Evolutionary conservation across 768 basidiomycete species (phyloP), one percentile per base, ranked within the genome.

Genomic region (Dioszegia hungarica): DNA sequence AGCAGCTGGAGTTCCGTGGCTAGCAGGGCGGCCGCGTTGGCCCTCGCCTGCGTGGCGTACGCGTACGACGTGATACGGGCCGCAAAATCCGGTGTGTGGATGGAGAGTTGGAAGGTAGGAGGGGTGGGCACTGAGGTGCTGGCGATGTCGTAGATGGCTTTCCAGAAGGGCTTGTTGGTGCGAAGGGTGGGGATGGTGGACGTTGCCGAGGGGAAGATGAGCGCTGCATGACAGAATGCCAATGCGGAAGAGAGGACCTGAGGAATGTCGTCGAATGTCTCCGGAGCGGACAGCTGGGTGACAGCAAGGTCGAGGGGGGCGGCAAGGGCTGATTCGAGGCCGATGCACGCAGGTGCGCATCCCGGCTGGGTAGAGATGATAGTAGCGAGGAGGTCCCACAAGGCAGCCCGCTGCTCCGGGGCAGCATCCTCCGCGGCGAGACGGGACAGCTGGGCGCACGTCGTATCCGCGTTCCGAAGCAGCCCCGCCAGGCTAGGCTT

Each of bases 311-410:
- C 82, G 10, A 92, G 73, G 0, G 87, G 88, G 57, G 83, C 61
- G 5, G 48, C 33, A 8, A 70, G 77, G 8, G n/a, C 27, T 58
- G 78, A 79, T 10, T 78, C 79, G 22, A 65, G 59, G 14, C 56
- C 68, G 31, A 63, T 70, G 85, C 25, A 95, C 79, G 52, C 84
- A 81, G 1, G 87, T 85, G 68, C 65, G 4, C 94, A 79, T 0
- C 92, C 90, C 0, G 93, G 90, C 70, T 92, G 90, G 59, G 86
- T 86, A 64, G 89, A 85, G 14, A 93, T 84, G 1, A 88, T 86
- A 17, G 89, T 79, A 0, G 87, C 78, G 36, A 94, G 85, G 61
- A 94, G 86, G 60, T 82, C 82, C 92, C 93, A 97, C 5, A 89
- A 83, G 0, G 86, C 82, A 9, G 71, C 57, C 9, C 56, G 41